Conservation (phyloP, 179 eudicot species). For the Carnegiea gigantea region DNA sequence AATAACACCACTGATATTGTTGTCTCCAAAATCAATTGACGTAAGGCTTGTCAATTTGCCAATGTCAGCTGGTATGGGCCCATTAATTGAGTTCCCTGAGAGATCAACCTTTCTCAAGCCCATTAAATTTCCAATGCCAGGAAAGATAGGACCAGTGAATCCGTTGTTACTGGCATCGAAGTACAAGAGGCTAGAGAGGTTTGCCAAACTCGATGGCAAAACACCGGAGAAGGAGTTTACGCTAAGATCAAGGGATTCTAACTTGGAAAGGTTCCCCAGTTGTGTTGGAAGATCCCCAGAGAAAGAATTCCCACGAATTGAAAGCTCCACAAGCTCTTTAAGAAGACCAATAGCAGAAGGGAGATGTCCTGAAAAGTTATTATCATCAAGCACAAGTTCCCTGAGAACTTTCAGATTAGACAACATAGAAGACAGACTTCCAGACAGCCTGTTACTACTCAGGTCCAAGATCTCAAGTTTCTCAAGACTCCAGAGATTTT, state of each 20-base stretch:
- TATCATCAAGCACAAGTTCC: slow-evolving; percentile 69
- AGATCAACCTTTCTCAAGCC: slow-evolving; percentile 61
- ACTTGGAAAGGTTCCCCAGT: slow-evolving; percentile 52
- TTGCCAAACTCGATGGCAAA: slow-evolving; percentile 61
- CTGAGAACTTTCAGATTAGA: slow-evolving; percentile 49
- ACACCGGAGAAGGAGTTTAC: slow-evolving; percentile 62
- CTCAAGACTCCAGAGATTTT: slow-evolving; percentile 52
- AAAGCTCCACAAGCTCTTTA: slow-evolving; percentile 59
- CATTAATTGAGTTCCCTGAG: slow-evolving; percentile 57
- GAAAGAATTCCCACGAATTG: slow-evolving; percentile 56
- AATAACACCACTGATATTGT: slow-evolving; percentile 48
- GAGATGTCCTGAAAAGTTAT: slow-evolving; percentile 61
- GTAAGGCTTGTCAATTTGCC: slow-evolving; percentile 45
- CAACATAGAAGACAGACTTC: slow-evolving; percentile 46
- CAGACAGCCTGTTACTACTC: slow-evolving; percentile 56
- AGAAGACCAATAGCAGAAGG: slow-evolving; percentile 73
- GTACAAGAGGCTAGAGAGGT: slow-evolving; percentile 51
- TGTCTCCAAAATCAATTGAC: slow-evolving; percentile 39
- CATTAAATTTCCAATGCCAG: slow-evolving; percentile 52
- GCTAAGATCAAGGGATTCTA: slow-evolving; percentile 71
- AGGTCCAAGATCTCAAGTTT: slow-evolving; percentile 68
- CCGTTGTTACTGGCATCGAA: slow-evolving; percentile 57
- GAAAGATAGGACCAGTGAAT: slow-evolving; percentile 56
- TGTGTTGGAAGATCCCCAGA: slow-evolving; percentile 67
- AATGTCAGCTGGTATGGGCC: slow-evolving; percentile 53